Conservation (phyloP, 805 yeast species). For the Pichia sporocuriosa region DNA sequence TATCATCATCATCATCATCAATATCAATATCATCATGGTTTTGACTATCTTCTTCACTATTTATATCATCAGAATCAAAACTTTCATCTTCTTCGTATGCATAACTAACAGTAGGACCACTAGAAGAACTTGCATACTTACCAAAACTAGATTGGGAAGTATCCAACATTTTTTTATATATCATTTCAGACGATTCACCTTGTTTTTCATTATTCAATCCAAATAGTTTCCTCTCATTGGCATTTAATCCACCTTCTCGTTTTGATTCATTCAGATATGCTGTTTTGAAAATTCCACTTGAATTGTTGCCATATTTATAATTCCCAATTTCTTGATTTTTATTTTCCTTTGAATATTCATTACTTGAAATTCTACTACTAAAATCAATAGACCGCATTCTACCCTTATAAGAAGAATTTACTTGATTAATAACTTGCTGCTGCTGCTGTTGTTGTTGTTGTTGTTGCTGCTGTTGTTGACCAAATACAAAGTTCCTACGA, state of each 20-base stretch:
- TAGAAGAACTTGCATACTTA: too few relatives aligned
- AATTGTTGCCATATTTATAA: too few relatives aligned
- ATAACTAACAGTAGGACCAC: too few relatives aligned
- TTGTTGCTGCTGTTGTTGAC: not conserved
- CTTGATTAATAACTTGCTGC: not conserved
- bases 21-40: not conserved
- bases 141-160: too few relatives aligned
- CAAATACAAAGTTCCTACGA: constrained; percentile 2
- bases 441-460: not conserved
- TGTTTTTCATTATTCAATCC: too few relatives aligned
- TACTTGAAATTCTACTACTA: not conserved
- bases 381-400: not conserved
- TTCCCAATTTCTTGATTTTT: too few relatives aligned
- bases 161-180: too few relatives aligned
- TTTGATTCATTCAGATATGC: not conserved
- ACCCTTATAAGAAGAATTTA: not conserved
- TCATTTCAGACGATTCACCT: too few relatives aligned
- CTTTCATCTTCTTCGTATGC: not conserved
- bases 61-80: not conserved
- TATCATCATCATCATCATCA: not conserved
- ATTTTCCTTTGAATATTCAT: not conserved
- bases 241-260: not conserved
- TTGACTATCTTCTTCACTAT: not conserved
- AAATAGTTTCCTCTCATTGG: too few relatives aligned
- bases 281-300: not conserved